phyloP scores from a whole-genome alignment of 2,329 filamentous ascomycete species.

The Diaporthe ampelina region DNA sequence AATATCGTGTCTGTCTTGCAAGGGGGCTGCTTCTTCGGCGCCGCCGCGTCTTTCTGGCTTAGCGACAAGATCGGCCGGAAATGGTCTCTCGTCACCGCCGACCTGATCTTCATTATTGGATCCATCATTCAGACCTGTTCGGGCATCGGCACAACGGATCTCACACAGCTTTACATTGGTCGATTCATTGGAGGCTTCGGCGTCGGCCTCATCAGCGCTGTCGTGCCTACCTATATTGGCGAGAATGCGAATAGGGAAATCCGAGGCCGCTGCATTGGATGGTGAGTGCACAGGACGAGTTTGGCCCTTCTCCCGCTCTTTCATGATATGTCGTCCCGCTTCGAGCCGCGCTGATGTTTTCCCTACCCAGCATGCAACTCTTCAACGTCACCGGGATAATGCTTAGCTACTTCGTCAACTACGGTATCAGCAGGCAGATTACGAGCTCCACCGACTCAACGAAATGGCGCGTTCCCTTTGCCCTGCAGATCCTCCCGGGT shows the following conservation, averaged over 20 bases:
- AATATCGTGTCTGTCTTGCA: constrained; percentile 56
- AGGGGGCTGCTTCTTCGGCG: constrained; percentile 42
- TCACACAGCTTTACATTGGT: constrained; percentile 40
- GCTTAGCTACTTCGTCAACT: constrained; percentile 42
- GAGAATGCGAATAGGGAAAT: constrained; percentile 40
- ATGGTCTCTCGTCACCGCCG: constrained; percentile 36
- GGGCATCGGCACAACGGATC: constrained; percentile 34
- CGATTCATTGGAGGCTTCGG: constrained; percentile 40
- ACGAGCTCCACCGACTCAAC: constrained; percentile 44
- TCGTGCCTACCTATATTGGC: constrained; percentile 41
- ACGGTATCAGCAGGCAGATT: constrained; percentile 40
- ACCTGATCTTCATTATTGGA: constrained; percentile 34
- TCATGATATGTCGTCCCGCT: background rate
- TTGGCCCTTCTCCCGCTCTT: background rate
- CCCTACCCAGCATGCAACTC: constrained; percentile 36
- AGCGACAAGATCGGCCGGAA: constrained; percentile 65
- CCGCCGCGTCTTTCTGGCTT: constrained; percentile 53
- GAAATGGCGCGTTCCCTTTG: constrained; percentile 59
- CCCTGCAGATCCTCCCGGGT: constrained; percentile 57
- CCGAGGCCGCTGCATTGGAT: constrained; percentile 40
- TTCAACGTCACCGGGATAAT: constrained; percentile 42
- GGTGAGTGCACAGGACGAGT: background rate
- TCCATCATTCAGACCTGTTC: constrained; percentile 38
- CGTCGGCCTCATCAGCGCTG: constrained; percentile 40
- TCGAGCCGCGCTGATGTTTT: background rate